These are phyloP conservation scores for Atkinsonella texensis DNA, from an alignment of 2,329 filamentous ascomycete species.

Conservation along the genomic window DNA sequence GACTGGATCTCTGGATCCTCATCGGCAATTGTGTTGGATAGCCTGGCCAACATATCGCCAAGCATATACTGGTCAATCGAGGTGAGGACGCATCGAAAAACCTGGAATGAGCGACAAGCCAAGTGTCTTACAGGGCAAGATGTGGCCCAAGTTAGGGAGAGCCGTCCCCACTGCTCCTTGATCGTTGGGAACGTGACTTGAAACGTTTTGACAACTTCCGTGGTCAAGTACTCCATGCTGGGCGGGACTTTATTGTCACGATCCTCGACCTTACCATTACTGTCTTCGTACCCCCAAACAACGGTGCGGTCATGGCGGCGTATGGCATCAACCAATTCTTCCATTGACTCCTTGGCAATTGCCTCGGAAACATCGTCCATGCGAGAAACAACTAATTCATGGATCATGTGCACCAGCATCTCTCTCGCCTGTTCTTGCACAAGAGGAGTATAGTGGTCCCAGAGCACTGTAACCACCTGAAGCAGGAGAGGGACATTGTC, in stretches of 20 bases:
- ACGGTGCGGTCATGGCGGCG: constrained; percentile 74
- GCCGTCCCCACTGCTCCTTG: constrained; percentile 80
- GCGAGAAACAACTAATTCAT: constrained; percentile 75
- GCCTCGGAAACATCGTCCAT: constrained; percentile 58
- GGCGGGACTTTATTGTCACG: constrained; percentile 70
- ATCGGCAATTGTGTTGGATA: constrained; percentile 95
- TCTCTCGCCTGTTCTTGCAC: constrained; percentile 95
- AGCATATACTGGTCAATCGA: constrained; percentile 89
- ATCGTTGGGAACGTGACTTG: constrained; percentile 73
- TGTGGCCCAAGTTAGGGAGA: constrained; percentile 90
- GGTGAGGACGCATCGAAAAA: constrained; percentile 88
- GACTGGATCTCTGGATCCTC: constrained; percentile 90
- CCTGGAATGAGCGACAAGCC: constrained; percentile 92
- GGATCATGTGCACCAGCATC: constrained; percentile 95
- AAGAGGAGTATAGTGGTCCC: constrained; percentile 92
- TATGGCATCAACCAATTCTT: constrained; percentile 78
- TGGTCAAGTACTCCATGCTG: constrained; percentile 76
- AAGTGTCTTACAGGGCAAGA: constrained; percentile 92
- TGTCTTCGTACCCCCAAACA: constrained; percentile 91
- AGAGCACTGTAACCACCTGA: constrained; percentile 84
- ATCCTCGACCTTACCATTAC: constrained; percentile 64
- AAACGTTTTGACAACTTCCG: constrained; percentile 75
- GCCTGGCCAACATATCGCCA: constrained; percentile 85
- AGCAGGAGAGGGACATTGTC: constrained; percentile 78
- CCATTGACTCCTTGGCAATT: constrained; percentile 60